Base-by-base conservation (phyloP, 192 early-diverging fungal genomes). In the Gaertneriomyces semiglobifer region DNA sequence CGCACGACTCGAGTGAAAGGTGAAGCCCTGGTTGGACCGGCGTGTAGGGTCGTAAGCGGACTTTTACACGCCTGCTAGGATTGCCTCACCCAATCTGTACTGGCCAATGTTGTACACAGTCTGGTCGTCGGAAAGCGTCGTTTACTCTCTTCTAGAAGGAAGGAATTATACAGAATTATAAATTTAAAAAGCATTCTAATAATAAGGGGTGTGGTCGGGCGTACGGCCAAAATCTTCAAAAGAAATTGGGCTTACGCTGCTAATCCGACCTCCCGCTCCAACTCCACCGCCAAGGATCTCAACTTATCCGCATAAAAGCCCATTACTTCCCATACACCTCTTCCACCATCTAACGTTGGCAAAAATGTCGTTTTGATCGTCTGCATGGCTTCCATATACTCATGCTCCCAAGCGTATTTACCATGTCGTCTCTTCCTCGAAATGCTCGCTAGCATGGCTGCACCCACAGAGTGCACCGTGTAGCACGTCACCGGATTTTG, bases 401-500 rank as follows among this genome's bases (percentile, higher is more conserved):
- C n/a, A 14, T n/a, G n/a, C 11, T 10, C 33, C 14, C 65, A 44
- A 45, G 44, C 42, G 33, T 19, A 14, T 39, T n/a, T 58, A 4
- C 56, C 56, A 38, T 58, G 14, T 39, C 14, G 19, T 14, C 60
- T 14, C 14, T 10, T 14, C 14, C 55, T 14, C 7, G 50, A 52
- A 20, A 54, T 9, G 33, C 42, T 38, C 42, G 48, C 63, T 12
- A 66, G 55, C 8, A 48, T 18, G 19, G 65, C 65, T 4, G 38
- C 65, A 9, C 55, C 42, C 4, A 46, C 56, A 19, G 18, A 44
- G 40, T 43, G 58, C 16, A 45, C 38, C 39, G 65, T 41, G 19
- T 46, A 66, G 18, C 43, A 45, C 43, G 65, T 66, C 53, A 66
- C 48, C 16, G 65, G 65, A 44, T 57, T 58, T 44, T 66, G 65